Evolutionary conservation across 2,329 filamentous ascomycete species (phyloP).

Genomic region (Mycogone perniciosa): DNA sequence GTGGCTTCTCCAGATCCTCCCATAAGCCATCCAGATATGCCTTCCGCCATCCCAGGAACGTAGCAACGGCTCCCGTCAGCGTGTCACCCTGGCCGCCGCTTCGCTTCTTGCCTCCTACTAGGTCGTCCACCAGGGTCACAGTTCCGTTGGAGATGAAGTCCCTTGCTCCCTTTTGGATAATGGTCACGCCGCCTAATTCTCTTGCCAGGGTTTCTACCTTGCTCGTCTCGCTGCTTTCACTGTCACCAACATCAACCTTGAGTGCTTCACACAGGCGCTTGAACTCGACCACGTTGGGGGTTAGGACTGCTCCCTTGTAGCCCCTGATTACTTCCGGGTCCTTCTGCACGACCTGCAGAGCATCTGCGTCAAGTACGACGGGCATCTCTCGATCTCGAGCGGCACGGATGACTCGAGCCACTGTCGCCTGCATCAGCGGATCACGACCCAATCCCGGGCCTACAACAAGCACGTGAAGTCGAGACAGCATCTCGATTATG

Average conservation of each 20-base stretch:
- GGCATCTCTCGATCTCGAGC: conserved; percentile 67
- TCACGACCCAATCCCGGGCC: conserved; percentile 90
- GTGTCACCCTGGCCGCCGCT: conserved; percentile 95
- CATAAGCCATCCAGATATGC: conserved; percentile 82
- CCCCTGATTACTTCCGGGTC: conserved; percentile 71
- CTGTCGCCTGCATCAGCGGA: conserved; percentile 81
- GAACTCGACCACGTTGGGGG: conserved; percentile 94
- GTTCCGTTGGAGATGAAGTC: conserved; percentile 81
- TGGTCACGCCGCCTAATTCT: conserved; percentile 78
- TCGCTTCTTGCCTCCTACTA: conserved; percentile 77
- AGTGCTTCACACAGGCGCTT: conserved; percentile 70
- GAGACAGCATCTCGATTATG: conserved; percentile 74
- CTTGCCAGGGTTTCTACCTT: conserved; percentile 61
- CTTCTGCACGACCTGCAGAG: conserved; percentile 69
- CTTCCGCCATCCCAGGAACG: conserved; percentile 79
- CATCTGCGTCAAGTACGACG: conserved; percentile 89
- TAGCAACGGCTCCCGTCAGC: conserved; percentile 81
- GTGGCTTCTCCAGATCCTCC: conserved; percentile 46
- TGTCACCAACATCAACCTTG: conserved; percentile 47
- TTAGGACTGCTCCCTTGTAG: conserved; percentile 79
- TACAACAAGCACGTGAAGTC: conserved; percentile 87
- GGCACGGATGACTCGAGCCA: conserved; percentile 69
- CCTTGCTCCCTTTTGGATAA: conserved; percentile 79
- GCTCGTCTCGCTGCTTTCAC: conserved; percentile 30
- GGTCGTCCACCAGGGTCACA: conserved; percentile 67